phyloP scores from a whole-genome alignment of 2,329 filamentous ascomycete species.

The Arthrobotrys sinensis region DNA sequence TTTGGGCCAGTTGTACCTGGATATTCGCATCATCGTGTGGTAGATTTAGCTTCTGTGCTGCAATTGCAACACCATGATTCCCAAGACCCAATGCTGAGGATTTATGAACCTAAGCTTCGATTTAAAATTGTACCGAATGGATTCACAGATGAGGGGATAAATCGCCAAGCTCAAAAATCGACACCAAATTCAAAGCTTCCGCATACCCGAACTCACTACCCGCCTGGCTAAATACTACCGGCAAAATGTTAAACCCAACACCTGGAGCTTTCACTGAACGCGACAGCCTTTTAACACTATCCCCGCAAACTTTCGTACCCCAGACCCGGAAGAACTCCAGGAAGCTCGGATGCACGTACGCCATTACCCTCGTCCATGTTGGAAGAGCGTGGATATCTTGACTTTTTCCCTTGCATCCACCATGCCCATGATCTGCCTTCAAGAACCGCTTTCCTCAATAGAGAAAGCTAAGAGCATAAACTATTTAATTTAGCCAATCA shows the following conservation, averaged over 20 bases:
- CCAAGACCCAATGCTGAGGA: background rate
- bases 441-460: slow-evolving; percentile 8
- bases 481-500: slow-evolving; percentile 38
- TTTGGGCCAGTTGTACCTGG: slow-evolving; percentile 3
- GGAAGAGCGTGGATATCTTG: slow-evolving; percentile 22
- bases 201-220: slow-evolving; percentile 42
- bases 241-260: slow-evolving; percentile 38
- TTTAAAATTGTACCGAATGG: background rate
- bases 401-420: slow-evolving; percentile 14
- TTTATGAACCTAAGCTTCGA: background rate
- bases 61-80: background rate
- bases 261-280: slow-evolving; percentile 1
- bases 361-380: slow-evolving; percentile 45
- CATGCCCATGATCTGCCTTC: slow-evolving; percentile 4
- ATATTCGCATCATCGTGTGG: background rate
- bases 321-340: slow-evolving; percentile 51
- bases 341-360: slow-evolving; percentile 44
- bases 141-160: background rate
- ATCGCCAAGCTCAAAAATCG: background rate
- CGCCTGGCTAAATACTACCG: slow-evolving; percentile 56
- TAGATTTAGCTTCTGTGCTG: background rate
- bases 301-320: slow-evolving; percentile 42
- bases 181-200: slow-evolving; percentile 22
- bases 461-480: background rate
- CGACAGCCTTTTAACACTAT: slow-evolving; percentile 15